These are phyloP conservation scores for Hsuehochloa calcarea DNA, from an alignment of 176 grass and related monocot genomes.

Conservation along the genomic window DNA sequence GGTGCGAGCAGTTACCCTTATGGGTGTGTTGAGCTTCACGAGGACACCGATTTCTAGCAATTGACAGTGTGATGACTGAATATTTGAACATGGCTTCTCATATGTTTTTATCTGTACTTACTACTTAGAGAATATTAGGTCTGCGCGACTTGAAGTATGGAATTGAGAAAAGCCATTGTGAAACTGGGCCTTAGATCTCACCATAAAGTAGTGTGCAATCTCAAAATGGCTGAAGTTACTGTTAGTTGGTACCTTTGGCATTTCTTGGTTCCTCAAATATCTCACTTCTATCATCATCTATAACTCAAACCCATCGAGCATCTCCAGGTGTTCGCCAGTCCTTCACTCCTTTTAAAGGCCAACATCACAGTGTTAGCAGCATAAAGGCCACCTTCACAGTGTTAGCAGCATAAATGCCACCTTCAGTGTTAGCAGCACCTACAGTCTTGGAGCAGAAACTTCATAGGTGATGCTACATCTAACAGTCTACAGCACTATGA, in stretches of 20 bases:
- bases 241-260: not conserved
- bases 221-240: not conserved
- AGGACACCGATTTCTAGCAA: not conserved
- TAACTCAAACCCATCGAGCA: conserved; percentile 7
- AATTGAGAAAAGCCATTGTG: not conserved
- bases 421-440: not conserved
- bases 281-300: not conserved
- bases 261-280: conserved; percentile 14
- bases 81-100: not conserved
- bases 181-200: not conserved
- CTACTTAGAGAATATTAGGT: not conserved
- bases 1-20: not conserved
- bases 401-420: no score
- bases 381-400: not conserved
- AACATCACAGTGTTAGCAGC: not conserved
- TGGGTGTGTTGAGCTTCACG: not conserved
- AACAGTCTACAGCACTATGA: not conserved
- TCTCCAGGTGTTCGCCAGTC: not conserved
- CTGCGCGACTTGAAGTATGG: not conserved
- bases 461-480: not conserved
- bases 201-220: not conserved
- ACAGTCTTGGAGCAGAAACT: not conserved
- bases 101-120: conserved; percentile 1
- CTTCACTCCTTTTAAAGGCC: not conserved
- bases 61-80: not conserved